Base-by-base conservation (phyloP, 768 basidiomycete species). In the Termitomyces titanicus region DNA sequence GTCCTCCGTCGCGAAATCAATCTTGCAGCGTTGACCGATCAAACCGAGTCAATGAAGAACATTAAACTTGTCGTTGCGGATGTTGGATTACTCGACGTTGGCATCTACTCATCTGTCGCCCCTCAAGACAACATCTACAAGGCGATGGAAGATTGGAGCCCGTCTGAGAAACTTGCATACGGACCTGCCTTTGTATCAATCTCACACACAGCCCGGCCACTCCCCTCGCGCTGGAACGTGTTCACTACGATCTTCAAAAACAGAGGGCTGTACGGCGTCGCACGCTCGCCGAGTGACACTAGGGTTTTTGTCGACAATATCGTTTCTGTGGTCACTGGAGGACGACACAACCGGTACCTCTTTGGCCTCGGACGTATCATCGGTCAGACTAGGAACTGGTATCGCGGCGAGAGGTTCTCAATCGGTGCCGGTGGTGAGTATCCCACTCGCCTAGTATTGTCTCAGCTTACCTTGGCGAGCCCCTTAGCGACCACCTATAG, bases 391-490 rank as follows among this genome's bases (percentile, higher is more conserved):
- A 73, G 74, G 53, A 79, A 83, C 59, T 83, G 83, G 78, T 62
- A 86, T 25, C 77, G 80, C 31, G 89, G 90, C 2, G 81, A 89
- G 51, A 70, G 88, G 35, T 81, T 89, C 63, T 79, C 83, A 18
- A 72, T 93, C 53, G 92, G 92, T 54, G 86, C 92, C 48, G 92
- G 91, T 69, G 89, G 90, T 92, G 64, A 63, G 81, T 70, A 18
- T 0, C 31, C 22, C 13, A 24, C 20, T 51, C 15, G 45, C 29
- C 31, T 24, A 37, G 24, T 27, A 17, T 38, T 18, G 29, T 43
- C 33, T 46, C 46, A 24, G 31, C 25, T 40, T 54, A 66, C 11
- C 18, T 61, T 49, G 58, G 13, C 39, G 52, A 17, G 34, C 11
- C 52, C 38, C 44, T n/a, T 61, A 89, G 91, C 89, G 5, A 71